Evolutionary conservation across 169 alveolate genomes (phyloP).

Genomic region (Condylostoma magnum): DNA sequence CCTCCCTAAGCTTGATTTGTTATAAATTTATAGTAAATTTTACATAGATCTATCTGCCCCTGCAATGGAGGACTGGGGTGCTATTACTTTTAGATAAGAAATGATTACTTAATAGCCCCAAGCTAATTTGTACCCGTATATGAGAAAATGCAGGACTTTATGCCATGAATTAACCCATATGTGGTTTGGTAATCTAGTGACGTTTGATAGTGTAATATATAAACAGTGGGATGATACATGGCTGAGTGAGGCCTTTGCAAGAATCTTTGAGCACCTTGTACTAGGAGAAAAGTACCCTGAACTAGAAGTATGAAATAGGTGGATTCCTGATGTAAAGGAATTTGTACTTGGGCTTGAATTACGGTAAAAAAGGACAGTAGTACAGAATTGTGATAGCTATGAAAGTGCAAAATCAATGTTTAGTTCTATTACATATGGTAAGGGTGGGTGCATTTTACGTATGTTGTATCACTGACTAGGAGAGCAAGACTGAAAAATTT

Average conservation of each 20-base stretch:
- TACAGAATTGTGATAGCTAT: neutral
- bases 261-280: neutral
- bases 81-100: constrained; percentile 56
- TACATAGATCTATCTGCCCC: neutral
- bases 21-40: neutral
- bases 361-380: neutral
- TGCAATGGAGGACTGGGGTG: constrained; percentile 92
- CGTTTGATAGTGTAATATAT: constrained; percentile 71
- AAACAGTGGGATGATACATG: constrained; percentile 88
- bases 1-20: constrained; percentile 14
- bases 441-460: constrained; percentile 18
- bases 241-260: constrained; percentile 91
- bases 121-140: neutral
- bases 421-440: constrained; percentile 14
- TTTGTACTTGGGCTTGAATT: neutral
- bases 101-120: constrained; percentile 34
- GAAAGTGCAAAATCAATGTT: neutral
- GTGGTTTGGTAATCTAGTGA: constrained; percentile 89
- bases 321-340: too few relatives aligned
- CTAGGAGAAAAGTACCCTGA: too few relatives aligned
- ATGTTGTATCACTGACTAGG: constrained; percentile 16
- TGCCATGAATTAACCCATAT: constrained; percentile 88
- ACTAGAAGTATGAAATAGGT: too few relatives aligned
- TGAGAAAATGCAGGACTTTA: constrained; percentile 40
- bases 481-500: neutral